phyloP scores from a whole-genome alignment of 352 stramenopile genomes.

The Phytophthora pinifolia region DNA sequence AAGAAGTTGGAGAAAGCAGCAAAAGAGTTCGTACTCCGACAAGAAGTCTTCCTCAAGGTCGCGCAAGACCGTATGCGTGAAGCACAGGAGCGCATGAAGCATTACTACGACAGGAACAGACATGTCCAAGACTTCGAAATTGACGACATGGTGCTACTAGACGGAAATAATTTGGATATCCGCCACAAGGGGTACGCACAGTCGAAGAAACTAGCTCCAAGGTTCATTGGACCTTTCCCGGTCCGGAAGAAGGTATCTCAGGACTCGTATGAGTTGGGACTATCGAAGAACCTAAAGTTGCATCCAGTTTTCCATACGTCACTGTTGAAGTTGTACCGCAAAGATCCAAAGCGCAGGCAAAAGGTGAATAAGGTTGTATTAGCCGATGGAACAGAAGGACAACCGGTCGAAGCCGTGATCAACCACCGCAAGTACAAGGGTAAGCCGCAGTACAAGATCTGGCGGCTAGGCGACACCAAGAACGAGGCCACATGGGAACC shows the following conservation, averaged over 20 bases:
- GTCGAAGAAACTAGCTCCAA: conserved; percentile 4
- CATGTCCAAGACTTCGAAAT: conserved; percentile 4
- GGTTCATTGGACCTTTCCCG: conserved; percentile 12
- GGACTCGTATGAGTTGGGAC: conserved; percentile 4
- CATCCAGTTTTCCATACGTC: conserved; percentile 9
- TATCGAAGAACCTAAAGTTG: conserved; percentile 8
- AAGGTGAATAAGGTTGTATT: not conserved
- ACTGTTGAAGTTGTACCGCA: conserved; percentile 3
- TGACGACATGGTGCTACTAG: conserved; percentile 1
- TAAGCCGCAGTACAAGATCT: conserved; percentile 10
- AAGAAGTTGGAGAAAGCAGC: conserved; percentile 5
- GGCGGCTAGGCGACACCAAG: conserved; percentile 1
- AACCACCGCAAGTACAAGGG: not conserved
- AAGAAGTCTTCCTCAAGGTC: not conserved
- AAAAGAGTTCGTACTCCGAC: conserved; percentile 1
- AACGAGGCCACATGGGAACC: conserved; percentile 6
- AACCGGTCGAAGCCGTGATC: not conserved
- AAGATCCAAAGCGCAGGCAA: not conserved
- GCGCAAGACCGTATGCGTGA: conserved; percentile 12
- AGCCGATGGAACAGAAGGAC: not conserved
- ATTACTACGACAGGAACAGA: conserved; percentile 17
- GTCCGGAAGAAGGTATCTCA: conserved; percentile 2
- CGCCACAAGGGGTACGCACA: conserved; percentile 4
- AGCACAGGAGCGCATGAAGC: no score
- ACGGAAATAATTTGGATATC: conserved; percentile 15